Conservation (phyloP, 1,284 basidiomycete species). For the Caloboletus inedulis region DNA sequence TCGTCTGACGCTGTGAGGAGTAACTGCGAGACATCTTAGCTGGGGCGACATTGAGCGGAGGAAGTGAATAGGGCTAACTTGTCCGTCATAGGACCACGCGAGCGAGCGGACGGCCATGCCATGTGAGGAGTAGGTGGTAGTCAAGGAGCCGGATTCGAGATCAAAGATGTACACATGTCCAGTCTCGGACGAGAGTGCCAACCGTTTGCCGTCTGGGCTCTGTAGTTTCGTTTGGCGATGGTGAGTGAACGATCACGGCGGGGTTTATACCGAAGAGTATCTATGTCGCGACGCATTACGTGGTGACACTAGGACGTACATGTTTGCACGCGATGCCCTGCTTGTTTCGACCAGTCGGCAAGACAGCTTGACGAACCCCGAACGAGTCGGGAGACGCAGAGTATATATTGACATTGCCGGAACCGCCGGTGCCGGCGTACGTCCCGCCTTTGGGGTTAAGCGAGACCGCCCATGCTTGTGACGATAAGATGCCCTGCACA, state of each 20-base stretch:
- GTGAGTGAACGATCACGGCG: conserved; percentile 10
- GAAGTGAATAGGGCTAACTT: conserved; percentile 32
- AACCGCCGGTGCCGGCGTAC: conserved; percentile 76
- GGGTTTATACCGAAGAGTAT: conserved; percentile 4
- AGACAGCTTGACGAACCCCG: conserved; percentile 52
- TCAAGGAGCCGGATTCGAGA: conserved; percentile 58
- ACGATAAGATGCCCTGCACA: conserved; percentile 1
- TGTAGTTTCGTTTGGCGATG: conserved; percentile 30
- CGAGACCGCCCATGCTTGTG: conserved; percentile 75
- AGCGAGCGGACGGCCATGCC: conserved; percentile 81
- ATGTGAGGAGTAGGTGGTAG: conserved; percentile 75
- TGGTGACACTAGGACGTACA: conserved; percentile 53
- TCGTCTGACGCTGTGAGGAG: conserved; percentile 86
- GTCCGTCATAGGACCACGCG: conserved; percentile 79
- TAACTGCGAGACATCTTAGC: conserved; percentile 47
- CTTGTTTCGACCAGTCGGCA: conserved; percentile 71
- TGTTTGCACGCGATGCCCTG: conserved; percentile 80
- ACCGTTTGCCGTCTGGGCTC: conserved; percentile 80
- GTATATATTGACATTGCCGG: conserved; percentile 69
- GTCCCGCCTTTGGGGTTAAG: conserved; percentile 68
- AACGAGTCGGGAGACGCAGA: conserved; percentile 60
- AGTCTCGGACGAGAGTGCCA: conserved; percentile 76
- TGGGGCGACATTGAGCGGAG: conserved; percentile 20
- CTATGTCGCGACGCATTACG: conserved; percentile 3
- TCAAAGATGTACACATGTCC: conserved; percentile 85